Percentiles rank a stretch among this genome's conserved stretches.
Conservation (phyloP, 371 early-diverging fungal genomes). For the Mortierella sp. region DNA sequence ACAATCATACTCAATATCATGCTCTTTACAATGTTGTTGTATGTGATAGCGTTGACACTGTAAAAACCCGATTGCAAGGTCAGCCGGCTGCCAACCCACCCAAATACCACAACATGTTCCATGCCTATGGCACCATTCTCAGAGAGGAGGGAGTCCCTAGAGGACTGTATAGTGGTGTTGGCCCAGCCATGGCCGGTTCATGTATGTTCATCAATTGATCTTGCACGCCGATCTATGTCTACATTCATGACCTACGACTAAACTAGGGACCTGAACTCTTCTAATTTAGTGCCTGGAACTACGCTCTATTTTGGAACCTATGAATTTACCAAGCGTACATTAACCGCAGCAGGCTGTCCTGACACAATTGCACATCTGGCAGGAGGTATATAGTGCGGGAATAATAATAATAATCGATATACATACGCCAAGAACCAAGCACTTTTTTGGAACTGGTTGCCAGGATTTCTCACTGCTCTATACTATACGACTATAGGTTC, state of each 20-base stretch:
- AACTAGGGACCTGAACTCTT: background rate
- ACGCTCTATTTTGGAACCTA: conserved; percentile 83
- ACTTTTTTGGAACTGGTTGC: background rate
- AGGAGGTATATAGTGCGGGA: conserved; percentile 62
- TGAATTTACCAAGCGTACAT: conserved; percentile 76
- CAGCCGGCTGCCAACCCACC: conserved; percentile 65
- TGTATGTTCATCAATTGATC: conserved; percentile 51
- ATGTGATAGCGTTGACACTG: conserved; percentile 75
- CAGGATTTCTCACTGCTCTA: conserved; percentile 2
- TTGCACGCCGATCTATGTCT: background rate
- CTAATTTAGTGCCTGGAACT: conserved; percentile 70
- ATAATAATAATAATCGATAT: too few relatives aligned
- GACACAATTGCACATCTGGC: conserved; percentile 75
- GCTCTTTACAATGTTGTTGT: background rate
- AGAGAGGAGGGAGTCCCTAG: conserved; percentile 77
- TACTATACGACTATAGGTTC: conserved; percentile 51
- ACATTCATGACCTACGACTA: background rate
- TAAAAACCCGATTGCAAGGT: conserved; percentile 83
- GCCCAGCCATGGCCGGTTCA: conserved; percentile 83
- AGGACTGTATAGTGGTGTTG: conserved; percentile 81
- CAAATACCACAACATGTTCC: conserved; percentile 75
- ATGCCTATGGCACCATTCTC: conserved; percentile 73
- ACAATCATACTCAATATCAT: background rate
- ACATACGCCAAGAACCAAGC: background rate
- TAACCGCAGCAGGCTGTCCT: conserved; percentile 68